Evolutionary conservation across 108 stramenopile genomes (phyloP).

Genomic region (Discostella stelligeroides): DNA sequence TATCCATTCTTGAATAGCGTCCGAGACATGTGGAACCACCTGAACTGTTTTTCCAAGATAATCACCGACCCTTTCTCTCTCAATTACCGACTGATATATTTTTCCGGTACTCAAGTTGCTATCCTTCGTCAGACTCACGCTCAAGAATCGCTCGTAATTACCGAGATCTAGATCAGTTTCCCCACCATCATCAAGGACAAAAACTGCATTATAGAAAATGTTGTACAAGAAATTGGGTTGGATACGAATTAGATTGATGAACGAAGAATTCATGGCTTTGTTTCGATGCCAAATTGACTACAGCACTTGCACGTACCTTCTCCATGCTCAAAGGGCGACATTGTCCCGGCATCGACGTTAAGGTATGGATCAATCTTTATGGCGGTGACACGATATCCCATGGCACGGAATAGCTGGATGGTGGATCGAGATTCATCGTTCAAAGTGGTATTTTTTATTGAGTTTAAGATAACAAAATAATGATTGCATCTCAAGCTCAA

Average conservation of each 20-base stretch:
- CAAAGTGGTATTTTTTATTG: too few relatives aligned
- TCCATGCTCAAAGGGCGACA: conserved; percentile 97
- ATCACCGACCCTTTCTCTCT: conserved; percentile 94
- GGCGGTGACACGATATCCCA: conserved; percentile 92
- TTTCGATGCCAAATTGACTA: background rate
- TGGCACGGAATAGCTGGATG: conserved; percentile 87
- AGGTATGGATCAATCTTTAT: conserved; percentile 99
- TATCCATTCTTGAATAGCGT: conserved; percentile 92
- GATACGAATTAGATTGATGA: background rate
- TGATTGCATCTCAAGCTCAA: too few relatives aligned
- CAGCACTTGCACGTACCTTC: conserved; percentile 42
- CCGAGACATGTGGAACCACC: conserved; percentile 91
- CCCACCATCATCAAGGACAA: conserved; percentile 98
- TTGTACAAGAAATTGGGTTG: background rate
- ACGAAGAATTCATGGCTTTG: background rate
- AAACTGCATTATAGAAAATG: conserved; percentile 35
- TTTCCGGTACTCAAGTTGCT: conserved; percentile 98
- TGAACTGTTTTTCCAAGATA: conserved; percentile 99
- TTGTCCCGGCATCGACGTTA: conserved; percentile 98
- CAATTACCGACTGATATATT: conserved; percentile 93
- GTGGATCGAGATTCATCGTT: too few relatives aligned
- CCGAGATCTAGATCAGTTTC: conserved; percentile 98
- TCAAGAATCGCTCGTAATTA: conserved; percentile 98
- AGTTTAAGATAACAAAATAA: too few relatives aligned
- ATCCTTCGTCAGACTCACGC: conserved; percentile 83